Percentiles rank a stretch among this genome's conserved stretches.
Conservation (phyloP, 129 eudicot genomes). For the Saussurea involucrata region DNA sequence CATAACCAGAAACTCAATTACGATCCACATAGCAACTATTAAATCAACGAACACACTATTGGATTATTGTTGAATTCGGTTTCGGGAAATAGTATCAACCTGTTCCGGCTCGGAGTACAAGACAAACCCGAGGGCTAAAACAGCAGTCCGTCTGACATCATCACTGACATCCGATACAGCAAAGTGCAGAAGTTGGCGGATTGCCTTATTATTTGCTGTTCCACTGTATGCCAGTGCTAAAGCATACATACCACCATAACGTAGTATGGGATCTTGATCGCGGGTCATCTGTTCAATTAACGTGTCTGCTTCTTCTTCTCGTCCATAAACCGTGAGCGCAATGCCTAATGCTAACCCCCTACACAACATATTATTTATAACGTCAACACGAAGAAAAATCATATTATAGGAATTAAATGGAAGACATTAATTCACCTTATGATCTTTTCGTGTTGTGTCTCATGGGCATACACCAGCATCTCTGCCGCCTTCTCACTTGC, state of each 20-base stretch:
- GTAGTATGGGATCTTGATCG: slow-evolving; percentile 92
- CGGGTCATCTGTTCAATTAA: slow-evolving; percentile 96
- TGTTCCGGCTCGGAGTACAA: slow-evolving; percentile 96
- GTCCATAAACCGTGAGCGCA: slow-evolving; percentile 96
- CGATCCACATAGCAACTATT: background rate
- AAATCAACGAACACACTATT: background rate
- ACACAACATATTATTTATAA: background rate
- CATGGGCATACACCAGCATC: slow-evolving; percentile 96
- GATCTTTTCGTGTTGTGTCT: slow-evolving; percentile 94
- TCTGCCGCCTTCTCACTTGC: slow-evolving; percentile 95
- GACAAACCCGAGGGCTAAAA: slow-evolving; percentile 94
- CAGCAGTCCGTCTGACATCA: slow-evolving; percentile 98
- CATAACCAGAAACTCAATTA: background rate
- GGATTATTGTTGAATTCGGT: background rate
- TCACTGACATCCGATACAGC: slow-evolving; percentile 98
- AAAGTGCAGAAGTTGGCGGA: slow-evolving; percentile 87
- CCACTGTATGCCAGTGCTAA: slow-evolving; percentile 95
- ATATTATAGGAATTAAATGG: background rate
- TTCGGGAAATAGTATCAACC: slow-evolving; percentile 40
- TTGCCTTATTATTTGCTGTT: slow-evolving; percentile 92
- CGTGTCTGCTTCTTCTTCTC: slow-evolving; percentile 95
- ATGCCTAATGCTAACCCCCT: slow-evolving; percentile 93
- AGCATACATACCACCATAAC: slow-evolving; percentile 99
- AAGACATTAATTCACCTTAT: slow-evolving; percentile 48
- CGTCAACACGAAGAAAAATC: background rate